These are phyloP conservation scores for Chaetomium olivaceum DNA, from an alignment of 2,329 filamentous ascomycete genomes.

Conservation along the genomic window DNA sequence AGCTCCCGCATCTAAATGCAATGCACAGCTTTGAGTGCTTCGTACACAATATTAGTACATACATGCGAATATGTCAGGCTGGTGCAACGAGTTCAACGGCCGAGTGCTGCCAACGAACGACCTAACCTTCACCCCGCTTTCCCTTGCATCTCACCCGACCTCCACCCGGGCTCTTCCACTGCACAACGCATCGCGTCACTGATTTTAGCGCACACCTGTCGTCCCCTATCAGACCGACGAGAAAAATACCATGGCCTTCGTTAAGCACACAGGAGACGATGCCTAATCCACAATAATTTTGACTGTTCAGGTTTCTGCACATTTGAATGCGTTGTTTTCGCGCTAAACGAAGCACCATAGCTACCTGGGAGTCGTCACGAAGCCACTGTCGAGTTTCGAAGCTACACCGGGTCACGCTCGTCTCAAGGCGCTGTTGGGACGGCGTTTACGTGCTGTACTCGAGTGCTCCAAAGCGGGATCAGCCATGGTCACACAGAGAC, in stretches of 20 bases:
- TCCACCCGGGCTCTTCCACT: neutral
- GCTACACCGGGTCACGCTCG: neutral
- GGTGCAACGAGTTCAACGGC: neutral
- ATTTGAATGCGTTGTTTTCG: neutral
- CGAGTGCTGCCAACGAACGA: neutral
- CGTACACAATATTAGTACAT: neutral
- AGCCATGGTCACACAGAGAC: constrained; percentile 1
- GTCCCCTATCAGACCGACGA: neutral
- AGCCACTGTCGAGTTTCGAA: neutral
- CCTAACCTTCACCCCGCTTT: constrained; percentile 5
- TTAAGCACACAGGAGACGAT: neutral
- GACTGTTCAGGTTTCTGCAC: neutral
- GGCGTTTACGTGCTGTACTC: neutral
- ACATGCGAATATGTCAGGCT: neutral
- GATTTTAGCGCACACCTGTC: neutral
- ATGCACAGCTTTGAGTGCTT: neutral
- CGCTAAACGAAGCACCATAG: neutral
- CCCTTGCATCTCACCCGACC: neutral
- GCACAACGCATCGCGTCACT: constrained; percentile 3
- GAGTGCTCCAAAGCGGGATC: neutral
- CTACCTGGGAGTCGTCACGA: neutral
- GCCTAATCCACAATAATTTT: neutral
- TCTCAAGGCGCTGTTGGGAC: neutral
- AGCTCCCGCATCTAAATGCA: neutral
- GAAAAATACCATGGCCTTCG: neutral